phyloP scores from a whole-genome alignment of 306 rosid genomes.

The Sechiopsis laciniata region DNA sequence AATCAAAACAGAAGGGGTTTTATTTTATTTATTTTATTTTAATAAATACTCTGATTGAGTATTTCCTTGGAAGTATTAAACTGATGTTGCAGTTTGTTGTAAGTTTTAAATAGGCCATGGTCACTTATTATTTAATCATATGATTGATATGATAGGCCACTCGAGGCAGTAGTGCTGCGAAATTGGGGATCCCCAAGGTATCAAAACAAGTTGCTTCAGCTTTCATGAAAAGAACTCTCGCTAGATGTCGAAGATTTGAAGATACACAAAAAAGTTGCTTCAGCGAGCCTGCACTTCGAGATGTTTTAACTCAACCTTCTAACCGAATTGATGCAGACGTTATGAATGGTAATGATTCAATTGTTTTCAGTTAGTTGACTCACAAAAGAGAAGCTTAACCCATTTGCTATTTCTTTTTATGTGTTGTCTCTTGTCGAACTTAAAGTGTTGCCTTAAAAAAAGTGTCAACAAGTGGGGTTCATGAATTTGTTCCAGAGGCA shows the following conservation, averaged over 20 bases:
- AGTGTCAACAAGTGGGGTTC: conserved; percentile 2
- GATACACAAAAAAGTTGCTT: conserved; percentile 70
- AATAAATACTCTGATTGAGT: neutral
- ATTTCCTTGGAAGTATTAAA: neutral
- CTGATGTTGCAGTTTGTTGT: conserved; percentile 10
- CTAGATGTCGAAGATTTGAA: conserved; percentile 59
- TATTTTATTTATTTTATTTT: neutral
- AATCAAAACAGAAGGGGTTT: neutral
- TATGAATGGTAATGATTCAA: conserved; percentile 29
- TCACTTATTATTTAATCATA: neutral
- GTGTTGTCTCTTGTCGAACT: too few relatives aligned
- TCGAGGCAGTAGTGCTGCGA: conserved; percentile 66
- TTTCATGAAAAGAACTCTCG: conserved; percentile 73
- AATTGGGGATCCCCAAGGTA: conserved; percentile 59
- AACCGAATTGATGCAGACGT: conserved; percentile 32
- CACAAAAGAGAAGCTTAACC: neutral
- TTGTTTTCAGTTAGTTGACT: conserved; percentile 20
- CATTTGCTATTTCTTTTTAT: too few relatives aligned
- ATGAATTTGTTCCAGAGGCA: neutral
- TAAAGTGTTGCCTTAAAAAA: too few relatives aligned
- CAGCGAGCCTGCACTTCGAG: conserved; percentile 50
- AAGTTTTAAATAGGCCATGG: neutral
- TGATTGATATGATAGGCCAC: conserved; percentile 59
- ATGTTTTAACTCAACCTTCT: conserved; percentile 45
- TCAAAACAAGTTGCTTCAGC: conserved; percentile 59